Base-by-base conservation (phyloP, 2,329 filamentous ascomycete genomes). In the Aspergillus sp. region DNA sequence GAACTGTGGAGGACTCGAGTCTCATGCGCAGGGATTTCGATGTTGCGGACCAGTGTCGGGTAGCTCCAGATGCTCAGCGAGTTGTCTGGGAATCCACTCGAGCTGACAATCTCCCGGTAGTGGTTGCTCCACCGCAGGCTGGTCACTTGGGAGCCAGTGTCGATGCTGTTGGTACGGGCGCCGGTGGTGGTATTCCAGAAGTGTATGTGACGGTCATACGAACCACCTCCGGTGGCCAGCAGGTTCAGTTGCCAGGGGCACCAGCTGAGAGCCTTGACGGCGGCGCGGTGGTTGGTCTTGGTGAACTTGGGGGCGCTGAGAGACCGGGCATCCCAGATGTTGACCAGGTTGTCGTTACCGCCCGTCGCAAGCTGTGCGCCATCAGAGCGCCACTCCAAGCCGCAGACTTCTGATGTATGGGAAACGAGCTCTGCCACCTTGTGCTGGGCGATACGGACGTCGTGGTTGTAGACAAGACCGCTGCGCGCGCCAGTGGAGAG, bases 171-270 rank as follows among this genome's bases (percentile, higher is more conserved):
- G 75, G 95, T 90, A 60, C 93, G 88, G 46, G 93, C 91, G 52
- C 93, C 93, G 4, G 91, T 95, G 19, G 93, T 97, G 42, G 90
- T 94, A 80, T 98, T 98, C 93, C 93, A 98, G 82, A 98, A 98
- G 78, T 98, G 93, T 71, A 98, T 98, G 74, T 96, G 88, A 60
- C 90, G 87, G 69, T 98, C 93, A 71, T 96, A 94, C 39, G 89
- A 94, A 59, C 93, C 93, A 64, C 93, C 93, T 49, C 93, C 93
- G 39, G 93, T 97, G 49, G 93, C 93, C 43, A 98, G 85, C 44
- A 97, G 83, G 78, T 96, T 97, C 71, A 88, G 84, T 75, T 95
- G 93, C 93, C 93, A 98, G 39, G 93, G 93, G 79, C 93, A 98
- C 93, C 93, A 98, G 54, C 90, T 87, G 41, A 98, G 82, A 50